Conservation (phyloP, 2,329 filamentous ascomycete species). For the Arthrobotrys iridis region DNA sequence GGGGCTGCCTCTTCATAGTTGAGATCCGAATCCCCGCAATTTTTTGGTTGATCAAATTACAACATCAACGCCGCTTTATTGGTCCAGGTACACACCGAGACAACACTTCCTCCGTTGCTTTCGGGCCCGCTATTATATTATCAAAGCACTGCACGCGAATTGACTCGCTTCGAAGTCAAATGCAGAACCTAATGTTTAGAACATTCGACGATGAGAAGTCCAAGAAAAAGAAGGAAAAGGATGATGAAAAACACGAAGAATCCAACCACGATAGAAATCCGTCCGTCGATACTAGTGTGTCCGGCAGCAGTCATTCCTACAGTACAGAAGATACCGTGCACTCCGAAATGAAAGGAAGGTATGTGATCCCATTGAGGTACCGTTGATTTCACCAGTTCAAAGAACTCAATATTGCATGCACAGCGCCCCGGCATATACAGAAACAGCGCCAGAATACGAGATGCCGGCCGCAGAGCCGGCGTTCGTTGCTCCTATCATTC, state of each 20-base stretch:
- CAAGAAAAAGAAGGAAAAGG: conserved; percentile 13
- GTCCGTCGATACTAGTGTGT: not conserved
- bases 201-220: conserved; percentile 16
- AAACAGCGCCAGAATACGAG: conserved; percentile 2
- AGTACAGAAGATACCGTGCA: conserved; percentile 19
- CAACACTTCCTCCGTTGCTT: too few species aligned
- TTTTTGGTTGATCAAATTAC: too few species aligned
- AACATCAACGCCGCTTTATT: too few species aligned
- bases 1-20: too few species aligned
- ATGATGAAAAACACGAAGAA: not conserved
- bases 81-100: too few species aligned
- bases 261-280: not conserved
- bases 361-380: not conserved
- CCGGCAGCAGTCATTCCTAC: not conserved
- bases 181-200: conserved; percentile 10
- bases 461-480: not conserved
- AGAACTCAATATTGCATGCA: not conserved
- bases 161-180: not conserved
- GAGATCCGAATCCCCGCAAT: too few species aligned
- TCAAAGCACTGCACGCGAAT: not conserved
- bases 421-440: conserved; percentile 34
- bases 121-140: too few species aligned
- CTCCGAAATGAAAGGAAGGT: conserved; percentile 25
- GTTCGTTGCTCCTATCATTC: conserved; percentile 22
- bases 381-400: not conserved